Base-by-base conservation (phyloP, 805 yeast species). In the Brettanomyces sp. region DNA sequence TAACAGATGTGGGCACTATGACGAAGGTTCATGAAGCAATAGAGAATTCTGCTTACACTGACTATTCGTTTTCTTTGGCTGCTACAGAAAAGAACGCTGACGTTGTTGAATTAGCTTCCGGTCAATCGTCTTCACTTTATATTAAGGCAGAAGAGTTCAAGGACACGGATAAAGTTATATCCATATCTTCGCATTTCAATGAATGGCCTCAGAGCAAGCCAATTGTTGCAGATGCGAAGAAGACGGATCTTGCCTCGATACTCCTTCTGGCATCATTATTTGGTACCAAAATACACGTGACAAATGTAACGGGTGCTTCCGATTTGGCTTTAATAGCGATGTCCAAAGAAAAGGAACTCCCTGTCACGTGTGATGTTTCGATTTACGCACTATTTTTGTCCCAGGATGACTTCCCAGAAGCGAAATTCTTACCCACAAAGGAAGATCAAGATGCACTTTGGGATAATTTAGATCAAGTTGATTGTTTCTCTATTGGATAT, bases 191-290 rank as follows among this genome's bases (percentile, higher is more conserved):
- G 28, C 95, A 86, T 56, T 80, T 89, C 57, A 79, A 82, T 51
- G 69, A 78, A 34, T 90, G 97, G 96, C 95, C 96, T 45, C 72
- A 74, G 44, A 66, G 66, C 57, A 89, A 88, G 69, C 91, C 93
- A 49, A 83, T 91, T 49, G 75, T 90, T 52, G 88, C 96, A 38
- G 97, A 91, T 66, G 96, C 98, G 43, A 81, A 79, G 63, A 82
- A 91, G 24, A 85, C 96, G 36, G 91, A 88, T 58, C 73, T 91
- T 59, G 98, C 98, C n/a, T 85, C 96, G 3, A 83, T 90, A 40
- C 70, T 91, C 62, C 75, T 91, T 58, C 72, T 91, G 67, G 95
- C 97, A 39, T 85, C 96, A 25, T 75, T 91, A 61, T 89, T 86
- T 72, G 76, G 71, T 67, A 78, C 95, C 59, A 72, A 88, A 37